Evolutionary conservation across 352 stramenopile species (phyloP), one percentile per base, ranked within the genome.

Genomic region (Globisporangium cederbergense): DNA sequence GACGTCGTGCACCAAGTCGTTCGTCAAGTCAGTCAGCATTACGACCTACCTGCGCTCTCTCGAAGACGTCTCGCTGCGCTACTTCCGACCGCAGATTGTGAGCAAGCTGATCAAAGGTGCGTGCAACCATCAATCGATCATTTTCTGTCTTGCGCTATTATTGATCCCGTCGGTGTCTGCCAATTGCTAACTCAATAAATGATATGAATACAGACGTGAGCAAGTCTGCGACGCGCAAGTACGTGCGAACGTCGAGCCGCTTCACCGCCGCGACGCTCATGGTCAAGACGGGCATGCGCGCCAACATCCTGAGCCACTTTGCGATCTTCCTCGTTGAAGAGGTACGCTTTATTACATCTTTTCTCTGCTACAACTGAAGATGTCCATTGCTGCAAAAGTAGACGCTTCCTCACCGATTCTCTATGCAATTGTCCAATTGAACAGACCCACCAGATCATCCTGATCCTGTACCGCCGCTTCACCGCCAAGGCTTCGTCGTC

Each of bases 271-370:
- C 75, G 2, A 62, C 76, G 30, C 65, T 90, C 25, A 91, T 95
- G 75, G 42, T 92, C 60, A 88, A 91, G 70, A 95, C 86, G 5
- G 83, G 83, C 42, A 90, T 93, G 79, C 81, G 82, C 18, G 79
- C 78, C 51, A 90, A 86, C 58, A 64, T 93, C 30, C 68, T 95
- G 46, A 76, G 79, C 61, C 85, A 92, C 60, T 63, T 92, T 36
- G 86, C 86, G 11, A 89, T 93, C 66, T 95, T 95, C 72, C 60
- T 95, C 18, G 78, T 95, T 45, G 86, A 95, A 70, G 86, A 95
- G 79, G 83, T 92, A 47, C 14, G 68, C 36, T 46, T n/a, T 46
- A 14, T 14, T n/a, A 14, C 40, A 46, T n/a, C 4, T n/a, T 42
- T 42, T 42, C 11, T 42, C 11, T 14, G 36, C 36, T 4, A 42